Evolutionary conservation across 78 protist species (phyloP).

Genomic region (Guillardia theta): DNA sequence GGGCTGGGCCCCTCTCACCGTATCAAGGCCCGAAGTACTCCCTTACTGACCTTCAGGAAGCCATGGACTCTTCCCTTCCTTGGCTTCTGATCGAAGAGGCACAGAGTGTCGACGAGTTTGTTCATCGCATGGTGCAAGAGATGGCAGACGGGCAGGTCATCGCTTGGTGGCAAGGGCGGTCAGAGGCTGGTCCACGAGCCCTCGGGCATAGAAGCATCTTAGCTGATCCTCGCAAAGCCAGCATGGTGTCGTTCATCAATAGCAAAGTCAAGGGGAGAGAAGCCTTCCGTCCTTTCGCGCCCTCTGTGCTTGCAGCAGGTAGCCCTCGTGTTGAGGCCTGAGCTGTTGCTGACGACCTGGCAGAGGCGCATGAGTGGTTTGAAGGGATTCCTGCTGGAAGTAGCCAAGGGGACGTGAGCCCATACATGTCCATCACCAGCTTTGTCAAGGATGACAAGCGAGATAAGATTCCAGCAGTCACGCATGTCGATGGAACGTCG

Average conservation of each 20-base stretch:
- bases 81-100: too few species aligned
- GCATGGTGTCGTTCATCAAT: background rate
- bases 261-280: background rate
- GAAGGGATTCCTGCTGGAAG: background rate
- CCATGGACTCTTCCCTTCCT: too few species aligned
- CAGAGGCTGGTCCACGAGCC: conserved; percentile 7
- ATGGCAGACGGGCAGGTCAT: background rate
- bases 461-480: background rate
- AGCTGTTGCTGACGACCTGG: too few species aligned
- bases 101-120: too few species aligned
- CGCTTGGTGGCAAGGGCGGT: background rate
- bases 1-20: too few species aligned
- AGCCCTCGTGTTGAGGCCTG: too few species aligned
- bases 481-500: conserved; percentile 21
- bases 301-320: background rate
- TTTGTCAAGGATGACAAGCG: background rate
- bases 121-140: too few species aligned
- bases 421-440: conserved; percentile 18
- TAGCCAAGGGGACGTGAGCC: background rate
- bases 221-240: background rate
- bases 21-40: too few species aligned
- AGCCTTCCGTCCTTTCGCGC: conserved; percentile 25
- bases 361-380: background rate
- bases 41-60: too few species aligned
- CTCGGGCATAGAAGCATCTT: conserved; percentile 11